Percentiles rank a stretch among this genome's conserved stretches.
Evolutionary conservation across 2,329 filamentous ascomycete species (phyloP).

Genomic region (Botrytis aclada): DNA sequence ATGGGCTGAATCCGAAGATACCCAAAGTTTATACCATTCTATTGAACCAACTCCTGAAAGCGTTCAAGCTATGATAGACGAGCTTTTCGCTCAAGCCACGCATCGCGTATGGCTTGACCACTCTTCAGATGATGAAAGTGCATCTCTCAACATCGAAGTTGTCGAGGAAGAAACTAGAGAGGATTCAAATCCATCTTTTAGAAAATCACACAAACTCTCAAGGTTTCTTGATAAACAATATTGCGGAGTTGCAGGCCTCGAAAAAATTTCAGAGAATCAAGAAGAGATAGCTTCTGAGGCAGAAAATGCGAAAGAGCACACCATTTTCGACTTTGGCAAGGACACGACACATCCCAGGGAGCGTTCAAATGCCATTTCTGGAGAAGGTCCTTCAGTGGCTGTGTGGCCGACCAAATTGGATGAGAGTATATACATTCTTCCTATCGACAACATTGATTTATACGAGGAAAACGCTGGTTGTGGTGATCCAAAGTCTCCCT

Average conservation of each 20-base stretch:
- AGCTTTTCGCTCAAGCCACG: not conserved
- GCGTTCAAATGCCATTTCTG: conserved; percentile 9
- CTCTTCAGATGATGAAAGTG: not conserved
- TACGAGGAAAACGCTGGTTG: conserved; percentile 6
- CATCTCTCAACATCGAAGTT: not conserved
- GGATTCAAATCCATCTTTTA: not conserved
- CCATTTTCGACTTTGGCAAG: not conserved
- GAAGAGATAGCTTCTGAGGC: not conserved
- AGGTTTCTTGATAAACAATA: not conserved
- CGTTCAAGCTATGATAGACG: not conserved
- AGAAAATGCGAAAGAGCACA: not conserved
- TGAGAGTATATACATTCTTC: not conserved
- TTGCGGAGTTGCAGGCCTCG: not conserved
- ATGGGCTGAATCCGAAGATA: not conserved
- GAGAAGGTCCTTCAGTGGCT: not conserved
- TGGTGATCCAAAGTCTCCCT: not conserved
- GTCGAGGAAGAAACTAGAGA: not conserved
- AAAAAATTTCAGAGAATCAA: not conserved
- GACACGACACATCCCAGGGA: not conserved
- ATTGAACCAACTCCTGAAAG: not conserved
- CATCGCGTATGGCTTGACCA: not conserved
- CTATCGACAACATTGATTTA: not conserved
- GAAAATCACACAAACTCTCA: not conserved
- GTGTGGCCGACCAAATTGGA: not conserved
- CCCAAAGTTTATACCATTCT: not conserved